Evolutionary conservation across 2,329 filamentous ascomycete species (phyloP), one percentile per base, ranked within the genome.

Genomic region (Colletotrichum sp.): DNA sequence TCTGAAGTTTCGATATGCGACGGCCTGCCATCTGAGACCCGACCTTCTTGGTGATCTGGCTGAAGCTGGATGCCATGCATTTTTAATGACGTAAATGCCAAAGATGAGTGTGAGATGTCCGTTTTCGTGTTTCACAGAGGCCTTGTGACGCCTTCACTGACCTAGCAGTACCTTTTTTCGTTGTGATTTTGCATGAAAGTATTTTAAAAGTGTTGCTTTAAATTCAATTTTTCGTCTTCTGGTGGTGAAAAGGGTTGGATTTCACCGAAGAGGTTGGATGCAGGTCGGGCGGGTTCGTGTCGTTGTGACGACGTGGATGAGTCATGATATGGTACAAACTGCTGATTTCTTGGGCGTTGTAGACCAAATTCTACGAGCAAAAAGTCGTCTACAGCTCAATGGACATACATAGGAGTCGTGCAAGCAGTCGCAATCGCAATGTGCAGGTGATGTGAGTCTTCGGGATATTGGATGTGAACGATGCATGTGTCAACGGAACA

Each of bases 151-250:
- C 39, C 18, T 44, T 3, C 2, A n/a, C 18, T 1, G 39, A 49
- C 18, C 4, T 3, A 49, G 10, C 18, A n/a, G 18, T 2, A 18
- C 4, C 18, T 18, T 0, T n/a, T n/a, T 44, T 5, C 1, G 8
- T n/a, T 8, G 8, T 44, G 18, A n/a, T 18, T n/a, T n/a, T 2
- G 16, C 16, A 44, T n/a, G 18, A 10, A 44, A 2, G 39, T 2
- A 6, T n/a, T 3, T 7, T 12, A 0, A n/a, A 1, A 12, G 18
- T n/a, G 39, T n/a, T 3, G 5, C 0, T 49, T 49, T 7, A 49
- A n/a, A 6, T n/a, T 49, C 9, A 49, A 21, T n/a, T 21, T n/a
- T 3, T 49, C 44, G 44, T 21, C 10, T 21, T 21, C 6, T 13
- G 4, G n/a, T 0, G 44, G 12, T 52, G n/a, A 3, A 52, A 52